Evolutionary conservation across 148 eudicot species (phyloP).

Genomic region (Heliosperma pusillum): DNA sequence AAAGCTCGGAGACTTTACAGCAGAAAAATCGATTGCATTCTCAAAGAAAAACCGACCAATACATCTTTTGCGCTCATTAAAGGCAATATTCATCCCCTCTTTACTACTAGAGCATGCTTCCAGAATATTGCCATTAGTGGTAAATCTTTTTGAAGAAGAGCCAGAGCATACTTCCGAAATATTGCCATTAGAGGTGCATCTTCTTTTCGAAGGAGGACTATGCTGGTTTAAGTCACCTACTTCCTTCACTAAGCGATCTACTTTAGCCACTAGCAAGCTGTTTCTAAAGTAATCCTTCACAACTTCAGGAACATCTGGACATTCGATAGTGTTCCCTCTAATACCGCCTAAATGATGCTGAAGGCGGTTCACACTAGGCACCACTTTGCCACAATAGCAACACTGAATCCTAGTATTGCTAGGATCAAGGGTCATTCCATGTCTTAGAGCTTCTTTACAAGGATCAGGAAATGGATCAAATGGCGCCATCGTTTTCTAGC

Average conservation of each 20-base stretch:
- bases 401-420: constrained; percentile 40
- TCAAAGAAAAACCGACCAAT: constrained; percentile 62
- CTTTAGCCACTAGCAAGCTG: constrained; percentile 27
- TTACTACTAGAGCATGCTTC: constrained; percentile 12
- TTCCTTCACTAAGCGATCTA: constrained; percentile 32
- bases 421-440: constrained; percentile 45
- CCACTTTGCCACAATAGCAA: constrained; percentile 45
- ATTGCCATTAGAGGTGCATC: constrained; percentile 19
- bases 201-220: constrained; percentile 36
- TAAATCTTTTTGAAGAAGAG: constrained; percentile 15
- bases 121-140: constrained; percentile 4
- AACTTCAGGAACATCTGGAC: constrained; percentile 34
- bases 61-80: constrained; percentile 25
- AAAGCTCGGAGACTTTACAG: constrained; percentile 44
- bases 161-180: constrained; percentile 1
- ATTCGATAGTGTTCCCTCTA: constrained; percentile 34
- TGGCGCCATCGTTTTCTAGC: constrained; percentile 26
- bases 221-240: constrained; percentile 28
- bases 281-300: constrained; percentile 34
- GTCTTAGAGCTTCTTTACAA: constrained; percentile 30
- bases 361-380: constrained; percentile 45
- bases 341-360: constrained; percentile 47
- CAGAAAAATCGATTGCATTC: constrained; percentile 40
- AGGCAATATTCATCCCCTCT: constrained; percentile 23
- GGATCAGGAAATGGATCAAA: constrained; percentile 27